Percentiles rank a stretch among this genome's conserved stretches.
Conservation (phyloP, 371 early-diverging fungal genomes). For the Fennellomyces sp. region DNA sequence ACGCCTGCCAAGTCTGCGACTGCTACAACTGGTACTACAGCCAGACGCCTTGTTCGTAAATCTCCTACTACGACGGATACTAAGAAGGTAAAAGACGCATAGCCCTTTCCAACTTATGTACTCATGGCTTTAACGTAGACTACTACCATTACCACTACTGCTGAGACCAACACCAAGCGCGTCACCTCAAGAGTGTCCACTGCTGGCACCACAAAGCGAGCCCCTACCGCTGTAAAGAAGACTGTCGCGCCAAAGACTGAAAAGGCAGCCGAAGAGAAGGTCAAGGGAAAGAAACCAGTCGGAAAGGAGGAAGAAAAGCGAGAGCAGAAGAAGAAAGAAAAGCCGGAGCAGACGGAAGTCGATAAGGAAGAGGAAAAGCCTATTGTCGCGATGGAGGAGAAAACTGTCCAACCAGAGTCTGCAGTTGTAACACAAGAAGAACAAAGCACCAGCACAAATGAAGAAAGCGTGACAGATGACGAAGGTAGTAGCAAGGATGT, state of each 20-base stretch:
- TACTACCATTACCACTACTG: background rate
- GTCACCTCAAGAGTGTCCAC: background rate
- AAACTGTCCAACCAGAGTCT: background rate
- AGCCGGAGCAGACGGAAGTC: background rate
- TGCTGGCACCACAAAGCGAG: background rate
- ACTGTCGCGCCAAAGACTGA: background rate
- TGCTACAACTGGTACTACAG: slow-evolving; percentile 1
- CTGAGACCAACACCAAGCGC: background rate
- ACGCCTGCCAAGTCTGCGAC: slow-evolving; percentile 2
- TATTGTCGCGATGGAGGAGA: no score
- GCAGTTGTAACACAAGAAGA: background rate
- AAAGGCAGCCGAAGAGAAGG: background rate
- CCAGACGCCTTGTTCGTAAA: slow-evolving; percentile 14
- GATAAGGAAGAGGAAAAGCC: background rate
- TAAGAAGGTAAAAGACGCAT: background rate
- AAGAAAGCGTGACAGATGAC: no score
- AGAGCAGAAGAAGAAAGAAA: background rate
- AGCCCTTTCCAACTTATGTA: background rate
- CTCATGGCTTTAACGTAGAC: background rate
- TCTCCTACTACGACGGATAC: slow-evolving; percentile 7
- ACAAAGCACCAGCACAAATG: background rate
- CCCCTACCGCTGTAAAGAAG: background rate
- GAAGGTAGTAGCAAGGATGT: background rate
- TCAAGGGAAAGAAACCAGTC: no score
- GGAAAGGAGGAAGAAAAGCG: background rate